Conservation (phyloP, 2,329 filamentous ascomycete species). For the Zymoseptoria ardabiliae region DNA sequence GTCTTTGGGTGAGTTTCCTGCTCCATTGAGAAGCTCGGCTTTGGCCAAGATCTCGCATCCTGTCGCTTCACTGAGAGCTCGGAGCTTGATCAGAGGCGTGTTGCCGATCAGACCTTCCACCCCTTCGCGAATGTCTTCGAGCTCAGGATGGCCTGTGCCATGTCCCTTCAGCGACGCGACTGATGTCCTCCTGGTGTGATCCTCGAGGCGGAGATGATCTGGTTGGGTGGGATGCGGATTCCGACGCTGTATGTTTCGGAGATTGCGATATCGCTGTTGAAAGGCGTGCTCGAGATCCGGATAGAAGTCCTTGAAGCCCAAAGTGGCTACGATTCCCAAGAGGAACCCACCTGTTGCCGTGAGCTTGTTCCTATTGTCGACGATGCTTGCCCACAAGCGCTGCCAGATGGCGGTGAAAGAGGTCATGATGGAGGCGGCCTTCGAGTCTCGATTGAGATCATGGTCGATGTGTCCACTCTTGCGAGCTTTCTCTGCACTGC, state of each 20-base stretch:
- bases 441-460: background rate
- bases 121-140: conserved; percentile 56
- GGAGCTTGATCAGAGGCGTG: conserved; percentile 81
- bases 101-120: conserved; percentile 90
- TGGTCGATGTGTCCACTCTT: background rate
- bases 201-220: conserved; percentile 25
- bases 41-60: conserved; percentile 88
- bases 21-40: conserved; percentile 91
- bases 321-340: conserved; percentile 66
- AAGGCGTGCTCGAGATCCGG: conserved; percentile 63
- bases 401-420: conserved; percentile 19
- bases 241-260: conserved; percentile 18
- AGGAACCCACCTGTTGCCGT: conserved; percentile 48
- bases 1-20: conserved; percentile 90
- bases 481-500: background rate
- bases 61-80: conserved; percentile 76
- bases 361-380: conserved; percentile 29
- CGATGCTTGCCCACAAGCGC: conserved; percentile 23
- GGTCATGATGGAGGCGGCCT: conserved; percentile 8
- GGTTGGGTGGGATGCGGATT: conserved; percentile 22
- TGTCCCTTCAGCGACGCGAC: background rate
- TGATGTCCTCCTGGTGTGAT: conserved; percentile 21
- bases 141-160: background rate
- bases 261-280: conserved; percentile 35
- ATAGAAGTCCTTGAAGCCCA: conserved; percentile 74